Conservation (phyloP, 345 rosid genomes). For the Acer negundo region DNA sequence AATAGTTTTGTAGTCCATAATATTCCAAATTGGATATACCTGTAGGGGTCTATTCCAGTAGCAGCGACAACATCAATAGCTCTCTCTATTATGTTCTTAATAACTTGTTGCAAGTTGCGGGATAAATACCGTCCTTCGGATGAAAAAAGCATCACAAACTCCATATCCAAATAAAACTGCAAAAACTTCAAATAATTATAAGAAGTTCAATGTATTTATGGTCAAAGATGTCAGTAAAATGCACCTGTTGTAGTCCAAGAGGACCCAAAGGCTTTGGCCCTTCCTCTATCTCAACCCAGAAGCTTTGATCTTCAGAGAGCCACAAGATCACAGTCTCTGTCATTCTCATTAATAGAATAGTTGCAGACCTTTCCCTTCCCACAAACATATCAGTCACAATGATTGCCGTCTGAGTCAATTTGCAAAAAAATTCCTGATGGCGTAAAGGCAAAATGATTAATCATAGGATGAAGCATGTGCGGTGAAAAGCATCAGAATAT, state of each 20-base stretch:
- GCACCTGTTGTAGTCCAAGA: conserved; percentile 79
- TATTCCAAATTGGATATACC: conserved; percentile 36
- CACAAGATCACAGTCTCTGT: conserved; percentile 89
- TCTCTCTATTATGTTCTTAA: conserved; percentile 77
- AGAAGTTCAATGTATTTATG: not conserved
- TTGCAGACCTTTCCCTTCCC: conserved; percentile 90
- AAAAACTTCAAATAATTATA: conserved; percentile 14
- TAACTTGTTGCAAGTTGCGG: conserved; percentile 79
- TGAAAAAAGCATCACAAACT: conserved; percentile 81
- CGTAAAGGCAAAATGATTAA: not conserved
- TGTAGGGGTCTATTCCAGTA: conserved; percentile 71
- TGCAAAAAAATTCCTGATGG: conserved; percentile 66
- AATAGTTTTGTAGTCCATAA: not conserved
- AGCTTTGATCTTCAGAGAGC: conserved; percentile 87
- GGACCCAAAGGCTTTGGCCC: conserved; percentile 76
- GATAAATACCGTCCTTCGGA: conserved; percentile 93
- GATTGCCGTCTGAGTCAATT: conserved; percentile 61
- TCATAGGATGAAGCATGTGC: not conserved
- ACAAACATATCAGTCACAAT: conserved; percentile 72
- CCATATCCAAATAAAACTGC: conserved; percentile 94
- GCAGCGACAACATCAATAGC: conserved; percentile 82
- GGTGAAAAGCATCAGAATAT: not conserved
- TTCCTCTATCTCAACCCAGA: conserved; percentile 85
- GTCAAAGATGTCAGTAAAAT: not conserved
- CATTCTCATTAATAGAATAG: conserved; percentile 80